phyloP scores from a whole-genome alignment of 1,139 yeast genomes.

The Yamadazyma atlantica region DNA sequence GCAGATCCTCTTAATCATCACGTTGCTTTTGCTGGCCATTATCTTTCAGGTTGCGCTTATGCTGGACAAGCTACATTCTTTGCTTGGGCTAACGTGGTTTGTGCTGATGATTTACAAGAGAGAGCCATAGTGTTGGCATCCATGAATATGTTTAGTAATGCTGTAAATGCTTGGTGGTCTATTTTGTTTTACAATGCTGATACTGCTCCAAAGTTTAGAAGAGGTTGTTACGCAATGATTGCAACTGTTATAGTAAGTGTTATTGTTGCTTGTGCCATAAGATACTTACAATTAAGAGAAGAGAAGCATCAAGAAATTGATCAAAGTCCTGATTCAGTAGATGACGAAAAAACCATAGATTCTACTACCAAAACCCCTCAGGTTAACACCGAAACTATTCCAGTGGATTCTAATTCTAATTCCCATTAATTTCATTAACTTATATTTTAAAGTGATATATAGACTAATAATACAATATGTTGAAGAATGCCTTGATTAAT shows the following conservation, averaged over 20 bases:
- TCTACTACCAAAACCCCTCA: constrained; percentile 4
- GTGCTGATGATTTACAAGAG: constrained; percentile 53
- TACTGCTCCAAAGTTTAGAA: constrained; percentile 48
- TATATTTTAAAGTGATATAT: not conserved
- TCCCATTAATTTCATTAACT: too few species aligned
- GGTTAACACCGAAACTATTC: constrained; percentile 2
- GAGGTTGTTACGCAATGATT: constrained; percentile 57
- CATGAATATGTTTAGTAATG: constrained; percentile 64
- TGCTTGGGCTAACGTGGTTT: constrained; percentile 60
- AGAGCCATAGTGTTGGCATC: constrained; percentile 59
- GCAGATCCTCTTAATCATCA: constrained; percentile 29
- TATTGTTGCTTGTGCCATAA: constrained; percentile 20
- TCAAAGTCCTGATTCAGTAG: constrained; percentile 13
- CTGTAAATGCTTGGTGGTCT: constrained; percentile 67
- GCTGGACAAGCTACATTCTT: constrained; percentile 61
- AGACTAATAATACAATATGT: constrained; percentile 1
- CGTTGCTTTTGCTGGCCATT: constrained; percentile 53
- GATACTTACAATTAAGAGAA: constrained; percentile 37
- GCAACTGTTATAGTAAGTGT: constrained; percentile 42
- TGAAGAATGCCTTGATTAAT: too few species aligned
- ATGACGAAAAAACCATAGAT: constrained; percentile 12
- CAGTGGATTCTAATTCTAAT: constrained; percentile 1
- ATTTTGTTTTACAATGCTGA: constrained; percentile 50
- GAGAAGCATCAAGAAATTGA: constrained; percentile 9
- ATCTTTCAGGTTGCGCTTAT: constrained; percentile 51